These are phyloP conservation scores for Ophiosphaerella korrae DNA, from an alignment of 2,329 filamentous ascomycete genomes.

Conservation along the genomic window DNA sequence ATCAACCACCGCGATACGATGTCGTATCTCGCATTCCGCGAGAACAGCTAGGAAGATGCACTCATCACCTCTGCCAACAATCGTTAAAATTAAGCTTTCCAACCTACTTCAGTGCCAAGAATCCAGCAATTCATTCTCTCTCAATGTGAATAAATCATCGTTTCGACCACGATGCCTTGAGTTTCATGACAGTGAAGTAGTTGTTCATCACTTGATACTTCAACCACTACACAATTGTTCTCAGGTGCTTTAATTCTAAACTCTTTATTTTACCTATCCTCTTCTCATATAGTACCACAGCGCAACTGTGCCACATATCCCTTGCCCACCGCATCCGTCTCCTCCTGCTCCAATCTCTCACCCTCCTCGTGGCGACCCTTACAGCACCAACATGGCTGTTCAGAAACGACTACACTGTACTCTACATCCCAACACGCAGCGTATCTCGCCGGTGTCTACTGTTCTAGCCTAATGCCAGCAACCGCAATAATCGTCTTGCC, in stretches of 20 bases:
- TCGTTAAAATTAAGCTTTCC: too few relatives aligned
- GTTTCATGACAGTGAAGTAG: too few relatives aligned
- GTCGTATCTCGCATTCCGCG: conserved; percentile 13
- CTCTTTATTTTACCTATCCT: background rate
- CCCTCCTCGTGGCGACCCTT: conserved; percentile 47
- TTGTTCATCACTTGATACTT: too few relatives aligned
- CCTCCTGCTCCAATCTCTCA: conserved; percentile 51
- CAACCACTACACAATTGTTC: too few relatives aligned
- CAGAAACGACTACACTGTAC: conserved; percentile 41
- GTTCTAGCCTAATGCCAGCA: conserved; percentile 41
- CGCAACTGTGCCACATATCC: conserved; percentile 37
- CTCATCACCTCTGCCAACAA: background rate
- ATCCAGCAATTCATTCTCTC: too few relatives aligned
- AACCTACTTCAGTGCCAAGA: too few relatives aligned
- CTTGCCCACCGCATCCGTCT: conserved; percentile 52
- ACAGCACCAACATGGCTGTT: conserved; percentile 47
- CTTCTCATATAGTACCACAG: too few relatives aligned
- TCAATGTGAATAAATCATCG: too few relatives aligned
- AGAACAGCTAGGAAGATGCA: background rate
- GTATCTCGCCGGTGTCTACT: conserved; percentile 50
- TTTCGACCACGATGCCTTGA: too few relatives aligned
- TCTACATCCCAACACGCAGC: conserved; percentile 49
- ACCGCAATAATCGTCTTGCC: conserved; percentile 19
- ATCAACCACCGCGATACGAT: background rate
- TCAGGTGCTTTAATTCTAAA: background rate